Base-by-base conservation (phyloP, 2,329 filamentous ascomycete species). In the Lecanoromycetidae sp. region DNA sequence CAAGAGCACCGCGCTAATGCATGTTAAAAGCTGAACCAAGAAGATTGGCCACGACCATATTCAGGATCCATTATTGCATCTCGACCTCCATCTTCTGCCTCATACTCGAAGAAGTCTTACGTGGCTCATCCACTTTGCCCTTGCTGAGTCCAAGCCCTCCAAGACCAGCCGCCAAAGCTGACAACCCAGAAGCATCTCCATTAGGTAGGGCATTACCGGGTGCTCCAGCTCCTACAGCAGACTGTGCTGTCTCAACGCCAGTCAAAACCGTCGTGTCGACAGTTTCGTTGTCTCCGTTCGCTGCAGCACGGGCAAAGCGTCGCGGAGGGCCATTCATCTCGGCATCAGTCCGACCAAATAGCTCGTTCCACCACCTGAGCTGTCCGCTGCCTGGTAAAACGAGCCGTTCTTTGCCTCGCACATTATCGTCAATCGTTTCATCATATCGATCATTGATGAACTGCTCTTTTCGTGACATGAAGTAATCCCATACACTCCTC, bases 401-500 rank as follows among this genome's bases (percentile, higher is more conserved):
- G 6, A 98, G 75, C 3, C 87, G 76, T 61, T 94, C 88, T 49
- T 81, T 80, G 4, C 85, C 87, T 47, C 84, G 79, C 49, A 82
- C 71, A 36, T 84, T 79, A 58, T 95, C 87, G 53, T 95, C 84
- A 29, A 88, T 71, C 5, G 70, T 66, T 0, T 77, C 71, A 46
- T 93, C 82, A 60, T 90, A 98, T 26, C 82, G 74, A 0, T 80
- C 75, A 58, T 96, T 96, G 30, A 79, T 70, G 57, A 96, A 98
- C 58, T 94, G 84, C 17, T 76, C 71, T 54, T 77, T 80, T 9
- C 88, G 78, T 35, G 83, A 79, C 6, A 96, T 69, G 63, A 98
- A 96, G 61, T 96, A 95, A 56, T 91, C 84, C 91, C 91, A 98
- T 1, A 95, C 91, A 19, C 86, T 94, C 3, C 83, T 75, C 3